A percentile compares a stretch with the other conserved stretches of the same genome.
Conservation (phyloP, 805 yeast genomes). For the Candida piceae region DNA sequence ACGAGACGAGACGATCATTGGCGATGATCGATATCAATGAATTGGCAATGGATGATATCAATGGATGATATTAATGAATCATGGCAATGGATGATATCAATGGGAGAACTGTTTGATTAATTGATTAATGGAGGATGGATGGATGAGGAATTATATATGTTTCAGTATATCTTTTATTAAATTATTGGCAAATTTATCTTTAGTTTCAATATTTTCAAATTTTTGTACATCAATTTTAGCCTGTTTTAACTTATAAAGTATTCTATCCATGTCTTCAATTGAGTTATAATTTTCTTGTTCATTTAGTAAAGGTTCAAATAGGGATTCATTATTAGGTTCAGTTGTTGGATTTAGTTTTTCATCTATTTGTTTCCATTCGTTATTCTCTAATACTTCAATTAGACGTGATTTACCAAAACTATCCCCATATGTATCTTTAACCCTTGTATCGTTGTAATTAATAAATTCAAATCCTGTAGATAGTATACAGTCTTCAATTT, state of each 20-base stretch:
- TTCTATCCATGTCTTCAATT: constrained; percentile 25
- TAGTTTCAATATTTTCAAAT: constrained; percentile 20
- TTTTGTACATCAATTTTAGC: constrained; percentile 32
- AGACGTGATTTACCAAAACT: constrained; percentile 36
- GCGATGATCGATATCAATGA: too few relatives aligned
- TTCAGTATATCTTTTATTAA: constrained; percentile 37
- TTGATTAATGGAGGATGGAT: too few relatives aligned
- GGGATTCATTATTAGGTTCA: neutral
- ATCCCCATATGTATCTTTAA: constrained; percentile 32
- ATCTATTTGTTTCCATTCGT: constrained; percentile 37
- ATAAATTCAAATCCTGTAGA: constrained; percentile 40
- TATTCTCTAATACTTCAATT: constrained; percentile 36
- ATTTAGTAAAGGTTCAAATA: too few relatives aligned
- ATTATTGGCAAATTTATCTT: constrained; percentile 32
- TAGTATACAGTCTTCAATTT: constrained; percentile 36
- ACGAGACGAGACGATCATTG: too few relatives aligned
- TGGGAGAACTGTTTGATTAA: too few relatives aligned
- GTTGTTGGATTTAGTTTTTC: neutral
- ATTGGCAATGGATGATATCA: too few relatives aligned
- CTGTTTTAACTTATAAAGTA: constrained; percentile 30
- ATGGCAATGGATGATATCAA: too few relatives aligned
- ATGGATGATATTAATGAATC: too few relatives aligned
- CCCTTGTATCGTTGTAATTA: constrained; percentile 28
- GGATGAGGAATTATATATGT: constrained; percentile 22
- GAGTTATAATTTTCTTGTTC: too few relatives aligned